Evolutionary conservation across 192 early-diverging fungal genomes (phyloP).

Genomic region (Phlyctochytrium bullatum): DNA sequence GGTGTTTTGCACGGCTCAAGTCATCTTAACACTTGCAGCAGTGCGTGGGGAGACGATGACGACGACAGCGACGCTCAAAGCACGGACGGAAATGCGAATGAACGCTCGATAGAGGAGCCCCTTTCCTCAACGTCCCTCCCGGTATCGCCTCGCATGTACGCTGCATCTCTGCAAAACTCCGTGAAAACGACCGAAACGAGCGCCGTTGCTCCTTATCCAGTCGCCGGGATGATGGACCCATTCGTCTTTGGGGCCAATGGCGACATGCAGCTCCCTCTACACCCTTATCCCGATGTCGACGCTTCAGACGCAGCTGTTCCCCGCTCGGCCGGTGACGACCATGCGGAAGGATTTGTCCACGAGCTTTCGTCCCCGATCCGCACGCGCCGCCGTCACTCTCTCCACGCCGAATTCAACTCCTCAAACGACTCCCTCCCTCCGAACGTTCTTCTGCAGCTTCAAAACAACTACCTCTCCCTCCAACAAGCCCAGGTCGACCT

Average conservation of each 20-base stretch:
- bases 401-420: neutral
- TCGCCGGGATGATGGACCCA: too few species aligned
- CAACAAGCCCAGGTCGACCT: constrained; percentile 22
- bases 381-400: neutral
- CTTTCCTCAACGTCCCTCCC: too few species aligned
- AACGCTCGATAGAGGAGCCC: neutral
- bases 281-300: neutral
- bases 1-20: neutral
- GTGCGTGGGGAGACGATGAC: neutral
- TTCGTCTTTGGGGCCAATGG: too few species aligned
- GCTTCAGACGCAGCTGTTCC: neutral
- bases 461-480: neutral
- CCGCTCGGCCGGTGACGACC: too few species aligned
- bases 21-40: neutral
- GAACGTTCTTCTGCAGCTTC: neutral
- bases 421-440: neutral
- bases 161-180: neutral
- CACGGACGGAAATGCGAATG: too few species aligned
- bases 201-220: too few species aligned
- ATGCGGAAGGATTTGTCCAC: too few species aligned
- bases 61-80: neutral
- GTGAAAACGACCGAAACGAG: too few species aligned
- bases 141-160: neutral
- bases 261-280: neutral
- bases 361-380: neutral